Base-by-base conservation (phyloP, 225 moss, liverwort and hornwort genomes). In the Neckera pumila region DNA sequence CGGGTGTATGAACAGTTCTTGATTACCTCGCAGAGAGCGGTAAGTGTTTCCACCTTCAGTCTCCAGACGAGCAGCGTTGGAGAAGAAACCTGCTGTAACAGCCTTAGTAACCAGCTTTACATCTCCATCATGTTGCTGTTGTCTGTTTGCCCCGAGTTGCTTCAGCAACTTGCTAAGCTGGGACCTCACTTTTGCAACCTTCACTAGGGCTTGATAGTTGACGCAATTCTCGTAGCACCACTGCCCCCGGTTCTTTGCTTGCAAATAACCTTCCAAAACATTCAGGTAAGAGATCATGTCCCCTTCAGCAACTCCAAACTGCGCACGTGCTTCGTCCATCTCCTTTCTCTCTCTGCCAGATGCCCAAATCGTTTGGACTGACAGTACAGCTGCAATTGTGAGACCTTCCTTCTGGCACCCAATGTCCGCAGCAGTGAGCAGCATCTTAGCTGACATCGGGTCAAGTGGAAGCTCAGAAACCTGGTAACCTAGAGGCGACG, bases 281-380 rank as follows among this genome's bases (percentile, higher is more conserved):
- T 98, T 98, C 67, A 98, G 90, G 89, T 94, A 96, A 53, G 97
- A 90, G 80, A 98, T 83, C 91, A 92, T 94, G 92, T 98, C 98
- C 72, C 98, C 98, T 94, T 98, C 96, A 54, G 95, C 93, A 56
- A 98, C 98, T 86, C 89, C 97, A 93, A 97, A 97, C 62, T 87
- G 94, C 81, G 89, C 91, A 76, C 97, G 95, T 63, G 96, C 95
- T 93, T 96, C 95, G 88, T 98, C 97, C 87, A 98, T 95, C 89
- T 95, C 97, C 82, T 91, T 95, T 80, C 94, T 91, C 88, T 96
- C 97, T 91, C 82, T 96, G 82, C 97, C 95, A n/a, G 95, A 91
- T 42, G 97, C 98, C 98, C 98, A 98, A 73, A 98, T 96, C 54
- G 96, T 95, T 94, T 98, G 97, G n/a, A 96, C 94, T 38, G 97